A percentile compares a stretch with the other conserved stretches of the same genome.
Conservation (phyloP, 2,329 filamentous ascomycete species). For the Aureobasidium sp. region DNA sequence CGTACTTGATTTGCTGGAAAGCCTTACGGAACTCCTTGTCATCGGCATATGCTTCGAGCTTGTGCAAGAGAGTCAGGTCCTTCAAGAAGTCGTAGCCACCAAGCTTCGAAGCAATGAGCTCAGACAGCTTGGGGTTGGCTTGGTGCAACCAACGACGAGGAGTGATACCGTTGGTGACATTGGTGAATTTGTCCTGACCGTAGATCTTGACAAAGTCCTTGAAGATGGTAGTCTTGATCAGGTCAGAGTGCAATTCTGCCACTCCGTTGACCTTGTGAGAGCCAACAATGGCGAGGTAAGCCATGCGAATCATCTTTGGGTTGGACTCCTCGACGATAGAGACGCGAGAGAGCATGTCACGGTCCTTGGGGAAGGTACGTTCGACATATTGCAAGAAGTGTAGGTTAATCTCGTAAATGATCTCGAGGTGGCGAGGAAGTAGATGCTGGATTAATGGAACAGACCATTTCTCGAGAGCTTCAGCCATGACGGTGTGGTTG, state of each 20-base stretch:
- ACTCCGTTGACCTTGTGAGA: constrained; percentile 99
- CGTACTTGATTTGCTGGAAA: constrained; percentile 94
- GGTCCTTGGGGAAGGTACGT: constrained; percentile 80
- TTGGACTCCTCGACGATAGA: constrained; percentile 97
- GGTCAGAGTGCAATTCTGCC: constrained; percentile 91
- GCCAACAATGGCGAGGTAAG: constrained; percentile 86
- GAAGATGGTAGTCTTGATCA: constrained; percentile 99
- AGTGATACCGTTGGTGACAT: constrained; percentile 97
- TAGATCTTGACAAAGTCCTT: constrained; percentile 96
- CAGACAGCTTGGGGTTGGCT: constrained; percentile 86
- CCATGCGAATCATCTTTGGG: constrained; percentile 98
- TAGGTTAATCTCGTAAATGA: constrained; percentile 97
- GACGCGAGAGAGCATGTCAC: constrained; percentile 77
- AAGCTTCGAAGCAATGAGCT: constrained; percentile 83
- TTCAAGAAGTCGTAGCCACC: constrained; percentile 81
- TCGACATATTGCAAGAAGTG: constrained; percentile 89
- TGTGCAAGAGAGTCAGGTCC: constrained; percentile 78
- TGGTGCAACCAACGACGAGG: constrained; percentile 95
- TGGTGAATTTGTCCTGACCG: constrained; percentile 94
- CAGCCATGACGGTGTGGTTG: constrained; percentile 95
- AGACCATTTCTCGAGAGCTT: constrained; percentile 97
- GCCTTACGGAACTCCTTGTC: constrained; percentile 88
- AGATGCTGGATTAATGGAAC: constrained; percentile 88
- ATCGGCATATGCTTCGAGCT: constrained; percentile 74
- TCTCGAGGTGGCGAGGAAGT: constrained; percentile 87